Evolutionary conservation across 306 rosid genomes (phyloP), one percentile per base, ranked within the genome.

Genomic region (Geum urbanum): DNA sequence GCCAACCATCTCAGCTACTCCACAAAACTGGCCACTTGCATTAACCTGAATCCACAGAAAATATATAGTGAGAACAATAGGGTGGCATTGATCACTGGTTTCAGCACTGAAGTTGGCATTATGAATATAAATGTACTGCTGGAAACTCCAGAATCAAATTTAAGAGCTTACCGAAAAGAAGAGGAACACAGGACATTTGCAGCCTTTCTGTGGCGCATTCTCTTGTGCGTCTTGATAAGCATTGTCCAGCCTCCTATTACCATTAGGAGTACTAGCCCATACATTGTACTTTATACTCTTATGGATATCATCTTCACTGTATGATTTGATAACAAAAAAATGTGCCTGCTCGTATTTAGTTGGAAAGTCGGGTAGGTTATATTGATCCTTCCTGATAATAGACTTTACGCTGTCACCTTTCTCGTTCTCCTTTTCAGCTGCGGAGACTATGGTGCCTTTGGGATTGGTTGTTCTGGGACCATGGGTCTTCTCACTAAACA

Each of bases 11-110:
- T 90, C 97, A n/a, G 97, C 97, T 53, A 90, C 80, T 80, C 97
- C 97, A 52, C 97, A 90, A 64, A 90, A 90, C 76, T 88, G 95
- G 53, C 97, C 97, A n/a, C 97, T 90, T 18, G 97, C 90, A 53
- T 90, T 90, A 66, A 90, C 97, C 97, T 90, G 82, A 80, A 67
- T 53, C 63, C 51, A 47, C 19, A 5, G 24, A 72, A 66, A 77
- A 46, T 18, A 27, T 69, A 19, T 53, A 65, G 63, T 59, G 69
- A 56, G 50, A 19, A 14, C 2, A 66, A 19, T 62, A 54, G 37
- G 40, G 60, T 6, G 4, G 62, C 20, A 51, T 45, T 56, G 20
- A 12, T 46, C 37, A 52, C 14, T 55, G 19, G 39, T 22, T 50
- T 22, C 16, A 41, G 40, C 49, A 44, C 32, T 27, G 14, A 61